Evolutionary conservation across 192 early-diverging fungal species (phyloP).

Genomic region (Helicostylum pulchrum): DNA sequence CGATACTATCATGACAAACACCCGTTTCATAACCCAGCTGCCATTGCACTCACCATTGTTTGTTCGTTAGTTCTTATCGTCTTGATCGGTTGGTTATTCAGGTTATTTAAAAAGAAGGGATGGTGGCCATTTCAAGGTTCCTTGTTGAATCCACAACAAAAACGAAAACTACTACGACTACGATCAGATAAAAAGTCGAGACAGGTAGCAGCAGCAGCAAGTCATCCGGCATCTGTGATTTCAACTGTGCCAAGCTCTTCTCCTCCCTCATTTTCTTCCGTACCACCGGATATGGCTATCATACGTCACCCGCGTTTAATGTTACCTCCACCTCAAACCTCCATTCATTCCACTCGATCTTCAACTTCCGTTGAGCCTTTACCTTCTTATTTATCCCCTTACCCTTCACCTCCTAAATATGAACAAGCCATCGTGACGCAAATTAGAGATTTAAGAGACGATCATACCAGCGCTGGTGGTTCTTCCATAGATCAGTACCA

Average conservation of each 20-base stretch:
- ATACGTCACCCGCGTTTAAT: background rate
- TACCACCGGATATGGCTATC: slow-evolving; percentile 2
- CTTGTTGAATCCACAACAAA: too few species aligned
- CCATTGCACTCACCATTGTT: background rate
- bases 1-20: background rate
- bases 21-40: background rate
- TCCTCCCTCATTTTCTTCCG: slow-evolving; percentile 22
- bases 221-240: background rate
- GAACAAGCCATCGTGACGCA: slow-evolving; percentile 26
- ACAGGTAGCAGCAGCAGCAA: too few species aligned
- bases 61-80: slow-evolving; percentile 1
- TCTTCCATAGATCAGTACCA: background rate
- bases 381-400: slow-evolving; percentile 14
- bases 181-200: too few species aligned
- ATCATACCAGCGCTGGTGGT: background rate
- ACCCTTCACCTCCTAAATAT: slow-evolving; percentile 18
- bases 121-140: too few species aligned
- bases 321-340: background rate
- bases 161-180: too few species aligned
- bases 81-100: background rate
- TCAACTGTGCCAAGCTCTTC: slow-evolving; percentile 15
- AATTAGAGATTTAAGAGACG: slow-evolving; percentile 10
- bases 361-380: background rate
- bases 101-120: background rate
- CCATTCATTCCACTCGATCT: background rate